Percentiles rank a stretch among this genome's conserved stretches.
Evolutionary conservation across 2,329 filamentous ascomycete genomes (phyloP).

Genomic region (Penicillium sp.): DNA sequence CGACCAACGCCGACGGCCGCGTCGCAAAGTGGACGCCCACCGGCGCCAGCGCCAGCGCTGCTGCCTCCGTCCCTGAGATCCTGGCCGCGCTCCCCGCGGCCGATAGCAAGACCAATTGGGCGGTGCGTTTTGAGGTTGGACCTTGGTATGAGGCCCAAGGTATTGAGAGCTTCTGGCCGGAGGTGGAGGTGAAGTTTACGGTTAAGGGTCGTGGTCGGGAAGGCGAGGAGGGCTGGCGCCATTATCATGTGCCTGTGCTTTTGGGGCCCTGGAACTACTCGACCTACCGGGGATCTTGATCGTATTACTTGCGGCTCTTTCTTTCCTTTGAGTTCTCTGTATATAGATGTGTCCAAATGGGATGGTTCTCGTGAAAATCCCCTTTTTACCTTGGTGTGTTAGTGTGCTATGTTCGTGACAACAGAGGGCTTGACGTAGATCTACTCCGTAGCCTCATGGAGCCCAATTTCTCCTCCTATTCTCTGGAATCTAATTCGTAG

Average conservation of each 20-base stretch:
- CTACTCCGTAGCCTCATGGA: too few relatives aligned
- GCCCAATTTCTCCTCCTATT: background rate
- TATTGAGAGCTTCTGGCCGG: slow-evolving; percentile 54
- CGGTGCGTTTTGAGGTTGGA: slow-evolving; percentile 49
- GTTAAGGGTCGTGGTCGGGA: slow-evolving; percentile 46
- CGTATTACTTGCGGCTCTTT: too few relatives aligned
- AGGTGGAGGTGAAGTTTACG: slow-evolving; percentile 54
- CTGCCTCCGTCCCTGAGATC: slow-evolving; percentile 31
- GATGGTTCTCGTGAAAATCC: background rate
- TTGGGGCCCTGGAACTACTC: slow-evolving; percentile 55
- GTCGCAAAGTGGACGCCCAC: slow-evolving; percentile 46
- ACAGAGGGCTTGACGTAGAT: too few relatives aligned
- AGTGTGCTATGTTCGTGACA: too few relatives aligned
- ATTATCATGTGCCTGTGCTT: slow-evolving; percentile 55
- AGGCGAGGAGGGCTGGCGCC: slow-evolving; percentile 47
- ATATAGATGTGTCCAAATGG: background rate
- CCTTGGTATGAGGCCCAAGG: slow-evolving; percentile 51
- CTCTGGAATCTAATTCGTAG: background rate
- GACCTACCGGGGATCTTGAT: slow-evolving; percentile 53
- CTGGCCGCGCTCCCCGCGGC: slow-evolving; percentile 38
- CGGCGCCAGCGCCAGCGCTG: slow-evolving; percentile 15
- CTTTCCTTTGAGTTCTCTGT: background rate
- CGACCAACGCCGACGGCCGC: slow-evolving; percentile 50
- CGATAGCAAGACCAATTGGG: slow-evolving; percentile 48
- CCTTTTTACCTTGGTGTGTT: background rate